phyloP scores from a whole-genome alignment of 148 eudicot genomes.

The Euryodendron excelsum region DNA sequence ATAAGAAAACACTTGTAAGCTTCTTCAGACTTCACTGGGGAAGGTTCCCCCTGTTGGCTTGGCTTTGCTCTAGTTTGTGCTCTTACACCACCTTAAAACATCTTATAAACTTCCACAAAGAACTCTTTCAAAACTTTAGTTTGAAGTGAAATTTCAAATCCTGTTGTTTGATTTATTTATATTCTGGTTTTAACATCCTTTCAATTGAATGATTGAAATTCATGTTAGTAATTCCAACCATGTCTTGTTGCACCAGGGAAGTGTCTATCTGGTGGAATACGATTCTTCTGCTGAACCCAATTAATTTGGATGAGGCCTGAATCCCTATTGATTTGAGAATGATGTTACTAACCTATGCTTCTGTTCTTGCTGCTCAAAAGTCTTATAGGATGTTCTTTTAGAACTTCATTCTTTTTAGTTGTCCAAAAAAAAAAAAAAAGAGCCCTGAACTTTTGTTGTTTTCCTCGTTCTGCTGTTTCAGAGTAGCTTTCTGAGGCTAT shows the following conservation, averaged over 20 bases:
- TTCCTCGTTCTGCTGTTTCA: slow-evolving; percentile 1
- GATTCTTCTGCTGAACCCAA: neutral
- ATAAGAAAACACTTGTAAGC: slow-evolving; percentile 96
- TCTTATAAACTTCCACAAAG: neutral
- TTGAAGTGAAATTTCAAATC: neutral
- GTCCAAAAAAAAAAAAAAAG: too few species aligned
- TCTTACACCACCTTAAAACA: neutral
- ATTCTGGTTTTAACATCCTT: neutral
- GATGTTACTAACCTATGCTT: neutral
- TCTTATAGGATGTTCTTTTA: neutral
- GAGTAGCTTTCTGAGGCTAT: neutral
- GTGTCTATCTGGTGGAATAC: neutral
- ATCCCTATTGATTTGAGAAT: neutral
- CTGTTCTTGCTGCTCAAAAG: neutral
- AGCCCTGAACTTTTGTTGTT: neutral
- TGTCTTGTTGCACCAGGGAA: neutral
- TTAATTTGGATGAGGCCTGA: neutral
- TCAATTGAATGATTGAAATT: neutral
- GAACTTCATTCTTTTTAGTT: too few species aligned
- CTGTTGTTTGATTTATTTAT: neutral
- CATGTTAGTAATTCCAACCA: neutral
- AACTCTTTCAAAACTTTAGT: neutral
- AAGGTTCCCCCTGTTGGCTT: neutral
- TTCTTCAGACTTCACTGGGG: slow-evolving; percentile 8
- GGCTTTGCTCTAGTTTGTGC: neutral